Conservation (phyloP, 805 yeast genomes). For the Lachancea thermotolerans region DNA sequence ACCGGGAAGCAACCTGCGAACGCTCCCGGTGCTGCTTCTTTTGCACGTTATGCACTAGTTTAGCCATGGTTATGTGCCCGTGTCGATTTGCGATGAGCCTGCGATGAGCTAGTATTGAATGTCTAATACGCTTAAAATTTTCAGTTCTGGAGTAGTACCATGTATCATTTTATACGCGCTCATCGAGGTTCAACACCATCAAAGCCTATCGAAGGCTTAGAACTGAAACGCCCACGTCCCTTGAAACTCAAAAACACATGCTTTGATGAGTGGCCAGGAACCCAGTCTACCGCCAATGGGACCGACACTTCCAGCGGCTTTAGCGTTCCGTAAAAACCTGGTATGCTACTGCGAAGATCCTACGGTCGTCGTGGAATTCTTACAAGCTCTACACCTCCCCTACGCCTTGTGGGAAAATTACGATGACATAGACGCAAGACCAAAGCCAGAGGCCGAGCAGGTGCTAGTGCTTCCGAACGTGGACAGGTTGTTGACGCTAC, state of each 20-base stretch:
- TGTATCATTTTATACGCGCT: not conserved
- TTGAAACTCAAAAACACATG: too few relatives aligned
- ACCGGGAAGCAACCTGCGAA: slow-evolving; percentile 72
- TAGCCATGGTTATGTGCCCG: slow-evolving; percentile 48
- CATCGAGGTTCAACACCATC: not conserved
- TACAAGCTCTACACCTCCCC: slow-evolving; percentile 2
- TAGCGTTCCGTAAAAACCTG: slow-evolving; percentile 6
- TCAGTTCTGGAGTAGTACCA: not conserved
- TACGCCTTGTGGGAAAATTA: slow-evolving; percentile 4
- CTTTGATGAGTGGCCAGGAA: not conserved
- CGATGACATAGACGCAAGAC: slow-evolving; percentile 1
- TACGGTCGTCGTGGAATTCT: slow-evolving; percentile 4
- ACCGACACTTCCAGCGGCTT: slow-evolving; percentile 3
- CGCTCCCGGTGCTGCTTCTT: slow-evolving; percentile 96
- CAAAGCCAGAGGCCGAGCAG: not conserved
- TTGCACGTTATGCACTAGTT: slow-evolving; percentile 81
- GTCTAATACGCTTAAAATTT: not conserved
- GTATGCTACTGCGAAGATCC: slow-evolving; percentile 7
- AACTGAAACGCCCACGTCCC: too few relatives aligned
- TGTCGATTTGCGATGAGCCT: slow-evolving; percentile 5
- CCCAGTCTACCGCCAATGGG: slow-evolving; percentile 8
- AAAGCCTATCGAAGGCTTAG: too few relatives aligned
- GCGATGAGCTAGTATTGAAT: not conserved
- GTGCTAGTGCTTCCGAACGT: slow-evolving; percentile 5
- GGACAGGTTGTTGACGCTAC: slow-evolving; percentile 2